These are phyloP conservation scores for Rhizophora apiculata DNA, from an alignment of 345 rosid genomes.

Conservation along the genomic window DNA sequence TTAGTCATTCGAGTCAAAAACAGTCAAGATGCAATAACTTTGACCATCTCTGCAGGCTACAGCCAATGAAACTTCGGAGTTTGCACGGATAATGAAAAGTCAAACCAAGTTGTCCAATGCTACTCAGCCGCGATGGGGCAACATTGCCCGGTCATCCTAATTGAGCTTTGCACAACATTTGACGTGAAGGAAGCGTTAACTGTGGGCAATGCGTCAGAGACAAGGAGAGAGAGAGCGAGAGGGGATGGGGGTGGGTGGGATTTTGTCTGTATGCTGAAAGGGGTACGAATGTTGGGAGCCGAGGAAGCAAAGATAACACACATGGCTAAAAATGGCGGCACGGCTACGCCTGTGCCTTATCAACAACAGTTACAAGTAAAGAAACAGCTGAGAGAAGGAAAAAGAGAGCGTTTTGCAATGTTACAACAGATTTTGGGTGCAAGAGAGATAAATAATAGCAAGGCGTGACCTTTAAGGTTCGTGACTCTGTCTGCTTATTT, in stretches of 20 bases:
- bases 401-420: neutral
- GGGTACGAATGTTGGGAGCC: constrained; percentile 71
- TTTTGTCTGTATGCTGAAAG: constrained; percentile 59
- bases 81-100: neutral
- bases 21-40: neutral
- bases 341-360: constrained; percentile 39
- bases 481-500: neutral
- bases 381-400: neutral
- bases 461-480: constrained; percentile 24
- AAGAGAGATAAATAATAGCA: neutral
- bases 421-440: constrained; percentile 8
- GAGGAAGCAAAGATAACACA: constrained; percentile 57
- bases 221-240: neutral
- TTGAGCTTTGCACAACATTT: neutral
- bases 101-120: neutral
- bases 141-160: neutral
- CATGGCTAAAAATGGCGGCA: constrained; percentile 64
- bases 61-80: neutral
- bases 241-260: constrained; percentile 6
- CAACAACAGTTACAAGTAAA: neutral
- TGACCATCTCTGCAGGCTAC: neutral
- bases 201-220: constrained; percentile 14
- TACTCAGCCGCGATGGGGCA: neutral
- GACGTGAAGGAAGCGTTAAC: constrained; percentile 20
- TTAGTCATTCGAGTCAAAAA: constrained; percentile 2